Evolutionary conservation across 208 protist species (phyloP), one percentile per base, ranked within the genome.

Genomic region (Sergeia podlipaevii): DNA sequence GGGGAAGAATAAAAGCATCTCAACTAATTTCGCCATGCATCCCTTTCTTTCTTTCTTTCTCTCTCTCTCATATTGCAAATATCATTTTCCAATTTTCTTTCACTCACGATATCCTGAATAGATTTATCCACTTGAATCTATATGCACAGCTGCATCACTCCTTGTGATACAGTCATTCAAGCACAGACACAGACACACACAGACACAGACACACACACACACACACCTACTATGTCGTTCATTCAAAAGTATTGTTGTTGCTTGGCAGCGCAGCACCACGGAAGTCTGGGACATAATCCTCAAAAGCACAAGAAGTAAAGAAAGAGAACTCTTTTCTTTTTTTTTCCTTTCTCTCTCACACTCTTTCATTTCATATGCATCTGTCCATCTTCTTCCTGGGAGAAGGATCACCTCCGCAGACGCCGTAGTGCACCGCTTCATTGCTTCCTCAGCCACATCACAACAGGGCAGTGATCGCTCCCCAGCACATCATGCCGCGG

Each of bases 391-490:
- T 3, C 15, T 43, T 26, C 18, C 8, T 18, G 27, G 5, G 23
- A 8, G 24, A 44, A 26, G 20, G 45, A 50, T 26, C 49, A 41
- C 36, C 28, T 64, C 51, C 26, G 55, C 45, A 37, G 37, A 28
- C 28, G 53, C 42, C 54, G 54, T 50, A 23, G 56, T 13, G 33
- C 52, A 60, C 49, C 65, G 60, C 60, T 65, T 80, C 70, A 80
- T 52, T 55, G 55, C 26, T 60, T 86, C 43, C 81, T 72, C 50
- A 97, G 51, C 74, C 80, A 91, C 65, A 97, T 64, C 57, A 85
- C 78, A 32, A 96, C 60, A 4, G 93, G 90, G 56, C 81, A 93
- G 74, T 97, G 93, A 36, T 97, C 93, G 32, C 76, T 90, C 11
- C 85, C 88, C 62, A 74, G 60, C 30, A 94, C 66, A 26, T 83